Evolutionary conservation across 345 rosid species (phyloP).

Genomic region (Citrus cavaleriei): DNA sequence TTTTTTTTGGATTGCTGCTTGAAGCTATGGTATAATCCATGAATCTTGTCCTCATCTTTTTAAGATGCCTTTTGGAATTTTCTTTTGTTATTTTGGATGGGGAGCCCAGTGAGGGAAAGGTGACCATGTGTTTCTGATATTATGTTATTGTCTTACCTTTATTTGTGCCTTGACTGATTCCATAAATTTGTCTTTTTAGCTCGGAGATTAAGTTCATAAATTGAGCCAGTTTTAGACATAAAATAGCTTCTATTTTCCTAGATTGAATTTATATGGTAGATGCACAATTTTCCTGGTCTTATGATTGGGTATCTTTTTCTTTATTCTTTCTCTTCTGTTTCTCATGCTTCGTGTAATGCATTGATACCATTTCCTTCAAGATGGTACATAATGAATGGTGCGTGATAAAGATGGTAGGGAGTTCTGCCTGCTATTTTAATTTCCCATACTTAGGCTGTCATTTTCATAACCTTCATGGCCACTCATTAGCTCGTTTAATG

Average conservation of each 20-base stretch:
- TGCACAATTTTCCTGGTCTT: neutral
- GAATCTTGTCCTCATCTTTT: constrained; percentile 10
- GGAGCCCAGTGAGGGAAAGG: constrained; percentile 28
- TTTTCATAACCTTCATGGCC: neutral
- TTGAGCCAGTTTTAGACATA: neutral
- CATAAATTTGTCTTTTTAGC: constrained; percentile 6
- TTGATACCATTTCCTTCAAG: neutral
- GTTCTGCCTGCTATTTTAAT: too few species aligned
- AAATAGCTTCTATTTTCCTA: neutral
- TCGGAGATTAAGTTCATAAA: neutral
- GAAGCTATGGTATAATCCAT: neutral
- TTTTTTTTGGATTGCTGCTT: constrained; percentile 1
- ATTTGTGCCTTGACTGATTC: constrained; percentile 1
- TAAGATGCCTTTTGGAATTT: constrained; percentile 22
- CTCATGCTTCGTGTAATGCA: neutral
- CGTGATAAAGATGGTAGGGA: neutral
- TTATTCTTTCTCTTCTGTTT: neutral
- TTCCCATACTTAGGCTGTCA: neutral
- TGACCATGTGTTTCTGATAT: neutral
- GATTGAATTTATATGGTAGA: neutral
- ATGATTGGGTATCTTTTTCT: neutral
- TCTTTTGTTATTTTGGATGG: constrained; percentile 17
- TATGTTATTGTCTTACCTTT: constrained; percentile 8
- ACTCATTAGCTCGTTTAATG: neutral
- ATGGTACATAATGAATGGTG: neutral